These are phyloP conservation scores for Tieghemiomyces parasiticus DNA, from an alignment of 192 early-diverging fungal genomes.

Conservation along the genomic window DNA sequence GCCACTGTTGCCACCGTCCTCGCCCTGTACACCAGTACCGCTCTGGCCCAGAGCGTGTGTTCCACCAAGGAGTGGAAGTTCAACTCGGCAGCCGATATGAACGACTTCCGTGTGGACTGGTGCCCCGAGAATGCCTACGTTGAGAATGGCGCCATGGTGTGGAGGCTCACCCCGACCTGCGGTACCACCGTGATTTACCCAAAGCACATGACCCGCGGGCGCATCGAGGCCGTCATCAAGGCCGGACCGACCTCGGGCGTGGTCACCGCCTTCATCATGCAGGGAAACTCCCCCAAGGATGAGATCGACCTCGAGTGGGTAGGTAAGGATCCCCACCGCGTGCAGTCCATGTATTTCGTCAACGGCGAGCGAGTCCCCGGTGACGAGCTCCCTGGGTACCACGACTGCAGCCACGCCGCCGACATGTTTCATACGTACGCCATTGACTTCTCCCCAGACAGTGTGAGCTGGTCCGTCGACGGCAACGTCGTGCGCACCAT, in stretches of 20 bases:
- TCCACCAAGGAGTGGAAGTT: conserved; percentile 5
- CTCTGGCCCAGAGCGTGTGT: neutral
- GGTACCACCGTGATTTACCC: conserved; percentile 26
- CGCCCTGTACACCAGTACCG: no score
- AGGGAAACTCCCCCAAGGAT: conserved; percentile 27
- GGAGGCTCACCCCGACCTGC: conserved; percentile 22
- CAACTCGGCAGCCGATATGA: conserved; percentile 10
- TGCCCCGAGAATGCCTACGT: conserved; percentile 27
- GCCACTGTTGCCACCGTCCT: no score
- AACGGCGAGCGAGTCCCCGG: conserved; percentile 24
- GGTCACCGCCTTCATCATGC: conserved; percentile 34
- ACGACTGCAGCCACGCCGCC: conserved; percentile 21
- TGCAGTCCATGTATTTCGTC: conserved; percentile 36
- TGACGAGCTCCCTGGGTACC: conserved; percentile 18
- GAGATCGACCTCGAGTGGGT: conserved; percentile 53
- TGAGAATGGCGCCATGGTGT: conserved; percentile 15
- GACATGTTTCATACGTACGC: conserved; percentile 34
- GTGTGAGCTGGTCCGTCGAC: conserved; percentile 42
- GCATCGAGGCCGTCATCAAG: conserved; percentile 21
- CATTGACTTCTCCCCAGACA: conserved; percentile 36
- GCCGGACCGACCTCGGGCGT: conserved; percentile 27
- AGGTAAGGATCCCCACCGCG: conserved; percentile 31
- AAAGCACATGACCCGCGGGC: conserved; percentile 19
- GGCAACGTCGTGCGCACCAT: conserved; percentile 28
- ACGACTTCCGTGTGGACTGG: conserved; percentile 23